Evolutionary conservation across 306 rosid species (phyloP), one percentile per base, ranked within the genome.

Genomic region (Citrullus colocynthis): DNA sequence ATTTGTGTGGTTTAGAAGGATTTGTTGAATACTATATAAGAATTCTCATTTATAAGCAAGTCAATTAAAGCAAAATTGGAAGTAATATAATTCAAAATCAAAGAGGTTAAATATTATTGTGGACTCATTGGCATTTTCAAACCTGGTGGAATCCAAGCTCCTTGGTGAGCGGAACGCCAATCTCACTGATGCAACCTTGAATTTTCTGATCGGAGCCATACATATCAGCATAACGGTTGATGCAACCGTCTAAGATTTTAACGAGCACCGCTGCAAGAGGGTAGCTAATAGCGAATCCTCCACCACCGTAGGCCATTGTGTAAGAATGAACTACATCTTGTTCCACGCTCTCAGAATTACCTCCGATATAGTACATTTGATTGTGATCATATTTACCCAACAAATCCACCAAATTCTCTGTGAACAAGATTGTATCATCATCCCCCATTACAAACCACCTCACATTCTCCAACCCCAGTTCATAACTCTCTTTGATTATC

Each of bases 391-490:
- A 91, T 78, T 86, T 93, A 2, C 80, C 81, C 14, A 93, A 64
- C 41, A 93, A 90, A 1, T 80, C 79, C 0, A 88, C 83, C 1
- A 89, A 83, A 57, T 93, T 93, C 21, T 89, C 86, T 0, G 85
- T 59, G 74, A 91, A 93, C 70, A 91, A 91, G 1, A 91, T 86
- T 0, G 98, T 93, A 34, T 93, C 98, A 1, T 93, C 98, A 1
- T 93, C 98, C 1, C 96, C 93, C 97, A 93, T 82, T 7, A 93
- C 97, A 17, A 93, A 91, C 98, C 98, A 91, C 58, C 97, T 82
- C 66, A 91, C 89, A 16, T 88, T 80, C 0, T 80, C 81, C 59
- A 87, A 8, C 17, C 92, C 93, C 3, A 93, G 1, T 51, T 93
- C 91, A 41, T 88, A 93, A 28, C 87, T 89, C 84, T 93, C 97